Base-by-base conservation (phyloP, 164 flowering plant genomes). In the Pachysandra terminalis region DNA sequence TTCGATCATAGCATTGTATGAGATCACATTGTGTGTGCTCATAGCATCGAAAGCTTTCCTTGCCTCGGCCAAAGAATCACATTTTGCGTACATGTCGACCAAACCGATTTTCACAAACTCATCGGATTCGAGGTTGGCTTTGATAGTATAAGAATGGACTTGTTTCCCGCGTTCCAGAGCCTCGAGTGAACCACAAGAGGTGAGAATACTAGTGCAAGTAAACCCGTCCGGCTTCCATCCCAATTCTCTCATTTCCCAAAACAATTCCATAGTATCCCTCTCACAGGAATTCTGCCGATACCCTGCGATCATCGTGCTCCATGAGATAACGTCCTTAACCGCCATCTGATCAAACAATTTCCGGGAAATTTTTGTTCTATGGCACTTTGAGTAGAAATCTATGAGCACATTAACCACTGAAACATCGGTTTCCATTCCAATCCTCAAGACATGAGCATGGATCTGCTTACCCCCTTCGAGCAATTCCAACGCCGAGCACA, bases 291-390 rank as follows among this genome's bases (percentile, higher is more conserved):
- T 88, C 68, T 88, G 87, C 93, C 84, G 86, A 74, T 82, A 88
- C 25, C 93, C 91, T 61, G 90, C 77, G 68, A 86, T 84, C 87
- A 88, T 83, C 9, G 91, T 83, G 21, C 91, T 88, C 96, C 96
- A 90, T 32, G 93, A 84, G 45, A 84, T 79, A 26, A 79, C 69
- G 75, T 88, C 78, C 76, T 75, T 85, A 64, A 55, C 68, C 48
- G 10, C 71, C 84, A 88, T 84, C 28, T 53, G 75, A 66, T 88
- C 81, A 65, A 90, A 88, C 22, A 87, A 61, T 60, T 22, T 78
- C 65, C 78, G 37, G 1, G 76, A 85, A 48, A 64, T 59, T 69
- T 69, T 66, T 55, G 83, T 81, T 69, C 63, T 73, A 64, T 73
- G 77, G 71, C 87, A 84, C 75, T 88, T 88, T 2, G 69, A 59